Percentiles rank a stretch among this genome's conserved stretches.
These are phyloP conservation scores for Rhododendron kiyosumense DNA, from an alignment of 148 eudicot genomes.

Conservation along the genomic window DNA sequence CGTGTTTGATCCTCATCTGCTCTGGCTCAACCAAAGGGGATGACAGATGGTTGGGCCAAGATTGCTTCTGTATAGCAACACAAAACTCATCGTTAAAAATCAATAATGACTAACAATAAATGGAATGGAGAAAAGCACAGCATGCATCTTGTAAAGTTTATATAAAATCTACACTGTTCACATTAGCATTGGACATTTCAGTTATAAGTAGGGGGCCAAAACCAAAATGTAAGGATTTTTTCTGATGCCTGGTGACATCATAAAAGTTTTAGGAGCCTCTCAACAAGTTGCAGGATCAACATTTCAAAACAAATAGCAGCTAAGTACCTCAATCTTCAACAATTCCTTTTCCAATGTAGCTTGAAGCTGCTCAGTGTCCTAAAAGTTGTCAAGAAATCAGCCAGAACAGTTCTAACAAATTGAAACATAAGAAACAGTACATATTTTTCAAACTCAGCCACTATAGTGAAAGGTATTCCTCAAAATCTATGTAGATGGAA, in stretches of 20 bases:
- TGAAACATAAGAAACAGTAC: background rate
- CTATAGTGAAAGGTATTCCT: background rate
- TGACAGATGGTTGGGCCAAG: slow-evolving; percentile 61
- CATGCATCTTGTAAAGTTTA: background rate
- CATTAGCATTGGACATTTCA: background rate
- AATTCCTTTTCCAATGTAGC: slow-evolving; percentile 64
- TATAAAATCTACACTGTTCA: background rate
- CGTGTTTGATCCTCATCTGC: slow-evolving; percentile 33
- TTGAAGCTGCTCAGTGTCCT: slow-evolving; percentile 85
- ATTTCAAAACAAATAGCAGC: background rate
- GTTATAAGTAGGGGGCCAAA: background rate
- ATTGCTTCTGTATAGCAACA: slow-evolving; percentile 51
- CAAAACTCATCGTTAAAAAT: slow-evolving; percentile 7
- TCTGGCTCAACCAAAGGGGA: slow-evolving; percentile 46
- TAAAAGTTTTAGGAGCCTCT: background rate
- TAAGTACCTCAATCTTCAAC: slow-evolving; percentile 65
- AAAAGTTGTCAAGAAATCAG: slow-evolving; percentile 7
- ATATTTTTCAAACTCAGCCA: background rate
- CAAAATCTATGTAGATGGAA: background rate
- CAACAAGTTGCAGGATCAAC: background rate
- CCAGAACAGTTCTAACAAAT: background rate
- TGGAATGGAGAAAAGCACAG: slow-evolving; percentile 7
- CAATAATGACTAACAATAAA: background rate
- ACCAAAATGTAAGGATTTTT: background rate
- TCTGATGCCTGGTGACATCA: background rate